A percentile compares a stretch with the other conserved stretches of the same genome.
Evolutionary conservation across 2,329 filamentous ascomycete genomes (phyloP).

Genomic region (Cladosporium phlei): DNA sequence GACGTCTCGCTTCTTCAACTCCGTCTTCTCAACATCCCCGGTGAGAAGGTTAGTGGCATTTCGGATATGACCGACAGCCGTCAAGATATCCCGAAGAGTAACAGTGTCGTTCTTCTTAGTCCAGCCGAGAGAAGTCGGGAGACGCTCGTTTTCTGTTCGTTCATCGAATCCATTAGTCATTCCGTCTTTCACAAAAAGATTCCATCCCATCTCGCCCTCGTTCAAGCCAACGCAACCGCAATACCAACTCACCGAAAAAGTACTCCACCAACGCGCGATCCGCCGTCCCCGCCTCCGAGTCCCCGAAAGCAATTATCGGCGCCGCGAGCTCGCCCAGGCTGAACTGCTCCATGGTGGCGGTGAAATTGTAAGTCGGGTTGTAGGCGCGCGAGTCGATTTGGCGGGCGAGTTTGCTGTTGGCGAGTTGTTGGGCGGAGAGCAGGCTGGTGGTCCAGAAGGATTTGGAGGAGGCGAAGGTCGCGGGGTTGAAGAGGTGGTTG

Average conservation of each 20-base stretch:
- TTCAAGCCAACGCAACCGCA: too few species aligned
- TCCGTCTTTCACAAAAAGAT: too few species aligned
- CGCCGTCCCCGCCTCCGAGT: slow-evolving; percentile 38
- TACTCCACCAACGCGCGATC: slow-evolving; percentile 40
- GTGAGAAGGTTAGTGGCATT: slow-evolving; percentile 16
- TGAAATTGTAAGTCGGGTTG: slow-evolving; percentile 49
- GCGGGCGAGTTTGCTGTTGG: slow-evolving; percentile 44
- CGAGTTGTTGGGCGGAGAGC: slow-evolving; percentile 40
- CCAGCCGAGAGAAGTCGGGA: slow-evolving; percentile 42
- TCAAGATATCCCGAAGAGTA: slow-evolving; percentile 17
- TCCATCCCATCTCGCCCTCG: too few species aligned
- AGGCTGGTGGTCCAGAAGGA: slow-evolving; percentile 44
- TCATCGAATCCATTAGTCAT: too few species aligned
- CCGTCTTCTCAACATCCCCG: background rate
- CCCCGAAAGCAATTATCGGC: slow-evolving; percentile 48
- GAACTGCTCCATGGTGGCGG: slow-evolving; percentile 39
- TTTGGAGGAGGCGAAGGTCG: slow-evolving; percentile 44
- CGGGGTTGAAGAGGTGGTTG: slow-evolving; percentile 50
- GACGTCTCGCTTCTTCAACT: too few species aligned
- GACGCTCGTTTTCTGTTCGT: slow-evolving; percentile 41
- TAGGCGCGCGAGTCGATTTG: slow-evolving; percentile 41
- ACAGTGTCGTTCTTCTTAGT: slow-evolving; percentile 21
- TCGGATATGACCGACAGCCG: slow-evolving; percentile 15
- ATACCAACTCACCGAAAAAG: slow-evolving; percentile 41
- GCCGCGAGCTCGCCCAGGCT: slow-evolving; percentile 49